Conservation (phyloP, 345 rosid species). For the Laguncularia racemosa region DNA sequence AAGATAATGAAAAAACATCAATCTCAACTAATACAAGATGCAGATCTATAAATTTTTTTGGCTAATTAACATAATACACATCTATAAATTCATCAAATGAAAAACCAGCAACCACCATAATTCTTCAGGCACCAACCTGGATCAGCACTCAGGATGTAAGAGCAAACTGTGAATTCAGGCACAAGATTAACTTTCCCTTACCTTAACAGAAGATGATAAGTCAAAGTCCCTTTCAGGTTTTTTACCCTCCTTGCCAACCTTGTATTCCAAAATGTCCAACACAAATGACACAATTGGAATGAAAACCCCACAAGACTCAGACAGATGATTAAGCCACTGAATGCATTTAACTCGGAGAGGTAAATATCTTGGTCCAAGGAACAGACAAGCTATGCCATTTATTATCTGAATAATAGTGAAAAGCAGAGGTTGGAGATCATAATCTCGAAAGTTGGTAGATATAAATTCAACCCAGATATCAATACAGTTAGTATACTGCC, state of each 20-base stretch:
- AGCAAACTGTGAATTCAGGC: too few relatives aligned
- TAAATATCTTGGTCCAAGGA: slow-evolving; percentile 86
- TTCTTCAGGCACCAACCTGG: neutral
- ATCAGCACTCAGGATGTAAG: too few relatives aligned
- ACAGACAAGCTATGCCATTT: slow-evolving; percentile 66
- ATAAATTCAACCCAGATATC: slow-evolving; percentile 87
- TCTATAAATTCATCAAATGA: neutral
- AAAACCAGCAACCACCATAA: neutral
- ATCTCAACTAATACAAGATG: too few relatives aligned
- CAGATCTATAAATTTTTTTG: neutral
- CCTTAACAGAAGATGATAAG: slow-evolving; percentile 62
- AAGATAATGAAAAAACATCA: neutral
- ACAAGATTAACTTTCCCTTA: slow-evolving; percentile 15
- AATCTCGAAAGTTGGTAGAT: slow-evolving; percentile 40
- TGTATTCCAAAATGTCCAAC: slow-evolving; percentile 76
- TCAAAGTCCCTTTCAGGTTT: slow-evolving; percentile 46
- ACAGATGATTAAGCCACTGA: slow-evolving; percentile 78
- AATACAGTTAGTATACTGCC: slow-evolving; percentile 66
- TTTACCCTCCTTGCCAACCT: slow-evolving; percentile 44
- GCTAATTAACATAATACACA: too few relatives aligned
- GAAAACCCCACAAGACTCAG: slow-evolving; percentile 62
- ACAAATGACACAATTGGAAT: slow-evolving; percentile 63
- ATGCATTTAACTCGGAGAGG: slow-evolving; percentile 77
- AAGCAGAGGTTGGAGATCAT: slow-evolving; percentile 64
- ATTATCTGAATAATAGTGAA: slow-evolving; percentile 59